Evolutionary conservation across 345 rosid species (phyloP), one percentile per base, ranked within the genome.

Genomic region (Euclidium syriacum): DNA sequence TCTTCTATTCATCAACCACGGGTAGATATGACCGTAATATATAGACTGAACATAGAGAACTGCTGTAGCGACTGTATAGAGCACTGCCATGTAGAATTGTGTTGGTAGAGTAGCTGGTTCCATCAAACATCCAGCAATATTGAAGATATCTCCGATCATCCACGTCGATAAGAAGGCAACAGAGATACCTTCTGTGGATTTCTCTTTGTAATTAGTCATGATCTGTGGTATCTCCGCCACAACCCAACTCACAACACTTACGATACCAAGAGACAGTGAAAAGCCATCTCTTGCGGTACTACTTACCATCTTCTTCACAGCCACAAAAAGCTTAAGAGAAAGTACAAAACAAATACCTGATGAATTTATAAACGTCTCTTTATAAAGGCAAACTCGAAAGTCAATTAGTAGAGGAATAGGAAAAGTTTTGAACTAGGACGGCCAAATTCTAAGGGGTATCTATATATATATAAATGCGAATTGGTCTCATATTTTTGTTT

Each of bases 21-120:
- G 85, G 70, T 77, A 89, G 52, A 80, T 68, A 77, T 83, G 82
- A 42, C 82, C 77, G 34, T 90, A 90, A 58, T 90, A 90, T 17
- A 86, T 48, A n/a, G 88, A 43, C 67, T 87, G 95, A 33, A 76
- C 72, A 54, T 40, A 42, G 18, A 87, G 91, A 75, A 81, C 36
- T 20, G 64, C 0, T 43, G 88, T 85, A 38, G 78, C 81, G 44
- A 80, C 29, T 41, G 92, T 81, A 58, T 85, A 87, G 65, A 87
- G 48, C 77, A 83, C 12, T 67, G 95, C 97, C 83, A 75, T 85
- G 71, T 86, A 85, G 75, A 79, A 86, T 24, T 86, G 91, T 20
- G 97, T 85, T 20, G 95, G 95, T 66, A 90, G 97, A 3, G 95
- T 87, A 52, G 91, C 90, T 17, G 97, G 92, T 73, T 90, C 97